phyloP scores from a whole-genome alignment of 169 alveolate species.

The Theileria luwenshuni region DNA sequence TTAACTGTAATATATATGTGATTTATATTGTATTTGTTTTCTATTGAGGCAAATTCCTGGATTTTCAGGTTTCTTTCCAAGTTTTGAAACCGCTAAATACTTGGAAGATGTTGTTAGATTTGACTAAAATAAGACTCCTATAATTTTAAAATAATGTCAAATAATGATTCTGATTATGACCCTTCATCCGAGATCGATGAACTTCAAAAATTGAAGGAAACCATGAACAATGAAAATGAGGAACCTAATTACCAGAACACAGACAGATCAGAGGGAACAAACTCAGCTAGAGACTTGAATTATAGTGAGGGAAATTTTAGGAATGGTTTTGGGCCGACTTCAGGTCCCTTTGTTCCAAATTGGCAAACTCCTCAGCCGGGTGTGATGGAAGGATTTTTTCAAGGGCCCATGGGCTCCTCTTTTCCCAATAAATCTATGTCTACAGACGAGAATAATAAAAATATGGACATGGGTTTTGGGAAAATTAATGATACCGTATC shows the following conservation, averaged over 20 bases:
- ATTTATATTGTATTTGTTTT: neutral
- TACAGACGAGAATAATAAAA: neutral
- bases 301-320: too few relatives aligned
- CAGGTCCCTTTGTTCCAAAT: too few relatives aligned
- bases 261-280: too few relatives aligned
- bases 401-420: conserved; percentile 18
- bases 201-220: too few relatives aligned
- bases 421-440: neutral
- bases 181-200: neutral
- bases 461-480: neutral
- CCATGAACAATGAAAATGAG: too few relatives aligned
- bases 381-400: conserved; percentile 38
- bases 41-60: neutral
- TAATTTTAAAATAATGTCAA: neutral
- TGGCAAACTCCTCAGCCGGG: too few relatives aligned
- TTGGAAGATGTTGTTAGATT: neutral
- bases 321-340: too few relatives aligned
- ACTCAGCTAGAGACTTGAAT: too few relatives aligned
- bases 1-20: neutral
- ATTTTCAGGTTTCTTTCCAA: neutral
- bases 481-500: conserved; percentile 1
- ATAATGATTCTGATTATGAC: conserved; percentile 13
- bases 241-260: too few relatives aligned
- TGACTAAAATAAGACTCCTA: neutral
- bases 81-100: neutral